Evolutionary conservation across 1,284 basidiomycete genomes (phyloP), one percentile per base, ranked within the genome.

Genomic region (Trametes polyzona): DNA sequence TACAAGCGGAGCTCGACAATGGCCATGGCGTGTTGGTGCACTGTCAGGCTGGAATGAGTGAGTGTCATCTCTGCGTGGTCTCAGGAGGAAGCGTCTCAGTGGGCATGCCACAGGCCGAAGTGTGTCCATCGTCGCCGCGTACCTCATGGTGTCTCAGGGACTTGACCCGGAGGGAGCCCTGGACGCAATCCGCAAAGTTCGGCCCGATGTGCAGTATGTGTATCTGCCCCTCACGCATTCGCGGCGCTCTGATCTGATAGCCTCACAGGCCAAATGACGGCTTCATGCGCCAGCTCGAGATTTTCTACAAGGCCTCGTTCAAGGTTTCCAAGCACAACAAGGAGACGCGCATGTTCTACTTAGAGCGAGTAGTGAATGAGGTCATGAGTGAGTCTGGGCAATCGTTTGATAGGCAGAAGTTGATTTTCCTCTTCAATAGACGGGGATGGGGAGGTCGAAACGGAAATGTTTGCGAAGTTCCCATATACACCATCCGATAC

Each of bases 11-110:
- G 61, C 74, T 94, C 2, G 81, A 87, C 66, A 90, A 88, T 65
- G 84, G 83, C 0, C 79, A 86, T 26, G 88, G 88, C 1, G 88
- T 96, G 0, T 76, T 95, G 16, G 90, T 95, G 0, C 93, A 96
- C 71, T 95, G 93, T 69, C 86, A 91, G 55, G 93, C 92, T 23
- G 93, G 93, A 23, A 81, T 93, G 74, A 93, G 92, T 92, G 72
- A 69, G 88, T 83, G 26, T 39, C 2, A 3, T 23, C 7, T 26
- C 4, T 26, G 8, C 10, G 9, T n/a, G n/a, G n/a, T 16, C 14
- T 10, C 3, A 2, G 35, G 35, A 21, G 16, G 3, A 2, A 16
- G 1, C n/a, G 23, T 5, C 29, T 35, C 3, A 54, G 26, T 14
- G 7, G 24, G 4, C 42, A 6, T 11, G 21, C 5, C 35, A 11